Evolutionary conservation across 1,284 basidiomycete genomes (phyloP).

Genomic region (Lignosus rhinocerotis): DNA sequence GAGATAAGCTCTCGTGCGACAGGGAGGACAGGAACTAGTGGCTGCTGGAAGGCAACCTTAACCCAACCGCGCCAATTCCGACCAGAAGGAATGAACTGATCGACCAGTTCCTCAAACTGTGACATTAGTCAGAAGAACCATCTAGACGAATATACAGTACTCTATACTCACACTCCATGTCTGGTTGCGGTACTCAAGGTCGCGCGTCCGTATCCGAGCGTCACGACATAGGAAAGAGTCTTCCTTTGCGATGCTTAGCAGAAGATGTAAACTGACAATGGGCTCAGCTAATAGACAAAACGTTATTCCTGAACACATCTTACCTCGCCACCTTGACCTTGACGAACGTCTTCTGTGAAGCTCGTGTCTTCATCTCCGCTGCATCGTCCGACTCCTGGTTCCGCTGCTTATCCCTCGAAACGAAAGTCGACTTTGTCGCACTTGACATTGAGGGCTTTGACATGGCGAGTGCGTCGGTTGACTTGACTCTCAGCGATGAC

Average conservation of each 20-base stretch:
- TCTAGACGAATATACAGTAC: conserved; percentile 2
- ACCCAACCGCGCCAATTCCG: conserved; percentile 80
- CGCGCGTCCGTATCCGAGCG: conserved; percentile 70
- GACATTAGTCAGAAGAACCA: neutral
- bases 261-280: conserved; percentile 54
- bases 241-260: conserved; percentile 71
- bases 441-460: conserved; percentile 15
- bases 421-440: conserved; percentile 17
- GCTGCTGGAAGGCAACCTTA: conserved; percentile 79
- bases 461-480: conserved; percentile 11
- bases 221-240: conserved; percentile 74
- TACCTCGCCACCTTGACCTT: conserved; percentile 78
- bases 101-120: conserved; percentile 81
- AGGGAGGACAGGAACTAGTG: conserved; percentile 69
- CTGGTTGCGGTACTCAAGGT: conserved; percentile 83
- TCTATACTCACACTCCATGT: conserved; percentile 74
- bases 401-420: conserved; percentile 15
- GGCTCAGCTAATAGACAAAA: neutral
- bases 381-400: conserved; percentile 48
- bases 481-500: conserved; percentile 24
- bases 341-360: conserved; percentile 83
- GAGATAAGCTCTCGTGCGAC: conserved; percentile 74
- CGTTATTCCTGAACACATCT: conserved; percentile 9
- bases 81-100: conserved; percentile 77
- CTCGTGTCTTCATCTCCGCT: conserved; percentile 75